Evolutionary conservation across 306 rosid species (phyloP).

Genomic region (Elaeagnus macrophylla): DNA sequence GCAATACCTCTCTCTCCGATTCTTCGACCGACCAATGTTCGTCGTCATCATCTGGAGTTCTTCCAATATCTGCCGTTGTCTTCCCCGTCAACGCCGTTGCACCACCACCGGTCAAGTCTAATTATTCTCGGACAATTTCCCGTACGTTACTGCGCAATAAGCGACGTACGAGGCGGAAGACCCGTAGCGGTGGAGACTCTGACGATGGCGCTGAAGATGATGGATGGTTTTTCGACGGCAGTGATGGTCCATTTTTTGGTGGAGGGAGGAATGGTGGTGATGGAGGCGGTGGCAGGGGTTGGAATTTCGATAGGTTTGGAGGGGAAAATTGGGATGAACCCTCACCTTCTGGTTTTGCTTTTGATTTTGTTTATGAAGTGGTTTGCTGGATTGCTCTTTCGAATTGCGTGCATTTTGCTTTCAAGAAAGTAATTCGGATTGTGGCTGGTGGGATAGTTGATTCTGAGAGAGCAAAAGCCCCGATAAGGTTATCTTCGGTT

Average conservation of each 20-base stretch:
- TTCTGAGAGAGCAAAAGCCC: conserved; percentile 45
- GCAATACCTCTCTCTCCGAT: conserved; percentile 13
- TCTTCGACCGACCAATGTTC: conserved; percentile 19
- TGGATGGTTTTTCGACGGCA: conserved; percentile 38
- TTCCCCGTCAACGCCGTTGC: conserved; percentile 55
- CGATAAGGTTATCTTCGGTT: too few species aligned
- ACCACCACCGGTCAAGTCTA: conserved; percentile 58
- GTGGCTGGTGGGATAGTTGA: conserved; percentile 48
- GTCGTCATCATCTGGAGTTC: conserved; percentile 21
- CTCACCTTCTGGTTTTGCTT: conserved; percentile 56
- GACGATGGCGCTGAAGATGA: conserved; percentile 29
- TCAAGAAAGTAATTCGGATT: conserved; percentile 58
- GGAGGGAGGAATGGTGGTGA: conserved; percentile 35
- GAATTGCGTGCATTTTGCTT: conserved; percentile 76
- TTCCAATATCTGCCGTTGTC: conserved; percentile 52
- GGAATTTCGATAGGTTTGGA: conserved; percentile 69
- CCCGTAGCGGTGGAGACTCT: conserved; percentile 32
- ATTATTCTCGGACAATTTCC: conserved; percentile 25
- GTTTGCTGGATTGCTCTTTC: conserved; percentile 74
- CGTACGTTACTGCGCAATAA: conserved; percentile 49
- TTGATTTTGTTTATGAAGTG: conserved; percentile 78
- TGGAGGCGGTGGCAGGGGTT: conserved; percentile 48
- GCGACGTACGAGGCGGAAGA: conserved; percentile 52
- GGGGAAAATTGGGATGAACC: conserved; percentile 61
- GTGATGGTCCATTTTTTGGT: conserved; percentile 35